phyloP scores from a whole-genome alignment of 2,329 filamentous ascomycete species.

The Microsporum canis region DNA sequence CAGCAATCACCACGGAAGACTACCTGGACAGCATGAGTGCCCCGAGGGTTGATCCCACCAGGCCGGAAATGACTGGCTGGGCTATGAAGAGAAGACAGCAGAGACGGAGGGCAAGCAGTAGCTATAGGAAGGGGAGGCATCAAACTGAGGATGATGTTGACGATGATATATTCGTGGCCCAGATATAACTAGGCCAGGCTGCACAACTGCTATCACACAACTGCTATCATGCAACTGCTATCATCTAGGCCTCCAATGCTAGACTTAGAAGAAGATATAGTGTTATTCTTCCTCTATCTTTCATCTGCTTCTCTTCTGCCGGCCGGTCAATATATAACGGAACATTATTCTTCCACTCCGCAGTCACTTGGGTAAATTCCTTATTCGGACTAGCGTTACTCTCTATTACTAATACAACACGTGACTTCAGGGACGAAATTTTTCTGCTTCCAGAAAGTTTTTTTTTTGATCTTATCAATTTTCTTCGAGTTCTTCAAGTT shows the following conservation, averaged over 20 bases:
- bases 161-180: neutral
- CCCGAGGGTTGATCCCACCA: conserved; percentile 36
- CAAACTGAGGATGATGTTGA: conserved; percentile 10
- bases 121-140: conserved; percentile 12
- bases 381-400: neutral
- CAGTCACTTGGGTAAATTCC: neutral
- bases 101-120: conserved; percentile 21
- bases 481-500: neutral
- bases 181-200: neutral
- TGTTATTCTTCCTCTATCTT: too few relatives aligned
- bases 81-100: conserved; percentile 35
- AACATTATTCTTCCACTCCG: neutral
- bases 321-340: neutral
- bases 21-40: conserved; percentile 55
- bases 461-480: neutral
- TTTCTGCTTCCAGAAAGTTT: neutral
- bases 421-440: neutral
- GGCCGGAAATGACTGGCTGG: conserved; percentile 34
- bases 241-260: neutral
- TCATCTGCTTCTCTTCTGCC: neutral
- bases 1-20: conserved; percentile 45
- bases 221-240: neutral
- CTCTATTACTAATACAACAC: neutral
- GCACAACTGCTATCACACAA: neutral
- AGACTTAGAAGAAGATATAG: too few relatives aligned